A percentile compares a stretch with the other conserved stretches of the same genome.
Conservation (phyloP, 1,139 yeast genomes). For the Candida labiduridarum region DNA sequence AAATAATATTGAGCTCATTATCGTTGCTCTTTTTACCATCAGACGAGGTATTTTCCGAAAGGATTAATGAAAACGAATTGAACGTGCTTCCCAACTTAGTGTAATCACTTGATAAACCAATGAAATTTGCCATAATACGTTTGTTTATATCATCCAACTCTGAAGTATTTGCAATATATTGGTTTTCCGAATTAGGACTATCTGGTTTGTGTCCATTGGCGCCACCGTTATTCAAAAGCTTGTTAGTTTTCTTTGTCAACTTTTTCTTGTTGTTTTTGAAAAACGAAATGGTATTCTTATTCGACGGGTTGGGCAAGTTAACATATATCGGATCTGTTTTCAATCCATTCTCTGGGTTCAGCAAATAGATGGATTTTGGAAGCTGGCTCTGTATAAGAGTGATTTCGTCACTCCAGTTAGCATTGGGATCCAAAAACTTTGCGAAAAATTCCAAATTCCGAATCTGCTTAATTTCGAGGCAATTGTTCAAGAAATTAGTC, state of each 20-base stretch:
- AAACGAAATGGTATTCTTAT: slow-evolving; percentile 35
- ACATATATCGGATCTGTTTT: slow-evolving; percentile 62
- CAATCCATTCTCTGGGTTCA: slow-evolving; percentile 61
- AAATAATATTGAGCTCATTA: slow-evolving; percentile 40
- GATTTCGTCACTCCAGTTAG: slow-evolving; percentile 69
- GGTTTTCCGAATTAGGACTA: slow-evolving; percentile 6
- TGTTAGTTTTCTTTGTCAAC: slow-evolving; percentile 30
- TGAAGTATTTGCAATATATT: slow-evolving; percentile 33
- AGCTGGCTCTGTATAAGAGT: slow-evolving; percentile 39
- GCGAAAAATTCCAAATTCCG: slow-evolving; percentile 65
- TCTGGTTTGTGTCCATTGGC: slow-evolving; percentile 4
- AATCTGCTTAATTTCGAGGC: slow-evolving; percentile 59
- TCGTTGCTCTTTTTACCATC: slow-evolving; percentile 18
- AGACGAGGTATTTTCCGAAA: slow-evolving; percentile 35
- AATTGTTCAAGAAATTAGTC: slow-evolving; percentile 75
- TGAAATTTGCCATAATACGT: slow-evolving; percentile 59
- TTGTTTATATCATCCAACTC: slow-evolving; percentile 70
- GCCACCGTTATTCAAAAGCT: slow-evolving; percentile 20
- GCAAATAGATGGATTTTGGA: slow-evolving; percentile 43
- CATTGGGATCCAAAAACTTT: slow-evolving; percentile 82
- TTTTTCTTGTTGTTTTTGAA: slow-evolving; percentile 36
- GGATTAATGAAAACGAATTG: slow-evolving; percentile 67
- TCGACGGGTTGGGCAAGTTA: slow-evolving; percentile 63
- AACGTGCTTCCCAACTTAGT: slow-evolving; percentile 72
- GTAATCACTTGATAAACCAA: slow-evolving; percentile 67